Evolutionary conservation across 441 rosid genomes (phyloP), one percentile per base, ranked within the genome.

Genomic region (Caryocar brasiliense): DNA sequence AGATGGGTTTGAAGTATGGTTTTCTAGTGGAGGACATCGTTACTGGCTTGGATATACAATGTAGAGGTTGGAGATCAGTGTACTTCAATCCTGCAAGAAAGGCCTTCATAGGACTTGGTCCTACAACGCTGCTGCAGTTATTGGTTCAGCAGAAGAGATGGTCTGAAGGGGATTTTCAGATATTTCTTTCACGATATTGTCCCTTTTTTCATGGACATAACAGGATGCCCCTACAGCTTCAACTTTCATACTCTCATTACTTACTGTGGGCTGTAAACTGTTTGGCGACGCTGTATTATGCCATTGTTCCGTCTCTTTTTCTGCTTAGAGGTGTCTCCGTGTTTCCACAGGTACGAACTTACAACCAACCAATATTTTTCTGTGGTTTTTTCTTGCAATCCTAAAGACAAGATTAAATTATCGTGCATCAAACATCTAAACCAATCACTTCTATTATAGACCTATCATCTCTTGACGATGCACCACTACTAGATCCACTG

Each of bases 1-100:
- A 73, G 74, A 51, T 65, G 54, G 75, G 75, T 8, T 38, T 56
- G 13, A 60, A 23, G 50, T 72, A 67, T 13, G 71, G 73, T 2
- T 56, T 49, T 35, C 43, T 38, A 10, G 67, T 45, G 26, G 77
- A 72, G 23, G 71, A 72, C 23, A 13, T 64, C 0, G 11, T 72
- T 19, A 67, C 71, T 5, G 71, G 71, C 33, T 52, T 60, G 5
- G 12, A 47, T 0, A 64, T 67, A 36, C 54, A 59, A 30, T 67
- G 59, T 39, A 54, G 47, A 38, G 73, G 77, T 13, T 67, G 73
- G 73, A 57, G 36, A 30, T 51, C 77, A 6, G 13, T 64, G 12
- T 15, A 48, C 49, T 48, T 5, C n/a, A 46, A 51, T 51, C 72
- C 72, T 23, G 45, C 50, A 48, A 51, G 57, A 37, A 28, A 19